Percentiles rank a stretch among this genome's conserved stretches.
Conservation (phyloP, 2,329 filamentous ascomycete species). For the Clonostachys solani region DNA sequence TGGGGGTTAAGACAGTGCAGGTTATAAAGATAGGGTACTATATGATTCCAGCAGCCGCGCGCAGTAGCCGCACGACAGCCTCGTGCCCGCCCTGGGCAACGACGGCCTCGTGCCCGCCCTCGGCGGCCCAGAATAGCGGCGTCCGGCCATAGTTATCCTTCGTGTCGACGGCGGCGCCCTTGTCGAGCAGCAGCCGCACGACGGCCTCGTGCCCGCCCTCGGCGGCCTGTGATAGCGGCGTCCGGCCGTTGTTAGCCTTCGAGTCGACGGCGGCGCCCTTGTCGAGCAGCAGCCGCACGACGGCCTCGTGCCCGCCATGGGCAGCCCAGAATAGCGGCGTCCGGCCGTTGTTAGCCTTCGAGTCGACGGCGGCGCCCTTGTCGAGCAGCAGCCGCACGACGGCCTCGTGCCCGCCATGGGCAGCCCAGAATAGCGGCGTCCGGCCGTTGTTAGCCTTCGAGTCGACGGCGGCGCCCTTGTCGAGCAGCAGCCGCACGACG, state of each 20-base stretch:
- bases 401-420: constrained; percentile 1
- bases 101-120: constrained; percentile 1
- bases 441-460: too few relatives aligned
- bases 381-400: constrained; percentile 5
- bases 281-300: constrained; percentile 5
- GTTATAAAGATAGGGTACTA: too few relatives aligned
- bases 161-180: constrained; percentile 9
- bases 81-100: too few relatives aligned
- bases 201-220: constrained; percentile 1
- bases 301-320: constrained; percentile 1
- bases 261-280: constrained; percentile 10
- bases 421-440: constrained; percentile 6
- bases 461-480: constrained; percentile 9
- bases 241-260: constrained; percentile 6
- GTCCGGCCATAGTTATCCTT: constrained; percentile 6
- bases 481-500: constrained; percentile 4
- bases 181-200: constrained; percentile 6
- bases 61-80: too few relatives aligned
- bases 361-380: constrained; percentile 9
- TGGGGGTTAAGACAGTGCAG: too few relatives aligned
- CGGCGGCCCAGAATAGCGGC: background rate
- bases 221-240: background rate
- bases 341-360: constrained; percentile 2
- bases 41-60: too few relatives aligned
- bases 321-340: background rate